Conservation (phyloP, 2,329 filamentous ascomycete species). For the Clarireedia sp. region DNA sequence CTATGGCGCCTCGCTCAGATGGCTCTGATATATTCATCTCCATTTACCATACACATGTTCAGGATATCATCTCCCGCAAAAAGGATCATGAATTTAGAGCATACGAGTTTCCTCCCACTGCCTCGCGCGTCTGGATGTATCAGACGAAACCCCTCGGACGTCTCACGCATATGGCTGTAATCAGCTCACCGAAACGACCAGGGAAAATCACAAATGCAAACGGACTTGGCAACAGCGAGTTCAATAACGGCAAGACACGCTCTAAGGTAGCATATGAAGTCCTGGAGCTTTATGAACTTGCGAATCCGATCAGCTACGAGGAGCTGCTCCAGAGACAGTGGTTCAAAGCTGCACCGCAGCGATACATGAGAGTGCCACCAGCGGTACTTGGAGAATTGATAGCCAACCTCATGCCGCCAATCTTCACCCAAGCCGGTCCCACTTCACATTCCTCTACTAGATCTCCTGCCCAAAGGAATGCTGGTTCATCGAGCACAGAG, state of each 20-base stretch:
- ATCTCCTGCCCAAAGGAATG: background rate
- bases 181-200: conserved; percentile 39
- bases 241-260: conserved; percentile 16
- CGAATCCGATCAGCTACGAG: conserved; percentile 46
- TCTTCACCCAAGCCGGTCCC: conserved; percentile 33
- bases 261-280: conserved; percentile 41
- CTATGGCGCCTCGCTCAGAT: conserved; percentile 40
- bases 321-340: conserved; percentile 49
- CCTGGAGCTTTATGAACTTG: conserved; percentile 52
- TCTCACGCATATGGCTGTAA: conserved; percentile 51
- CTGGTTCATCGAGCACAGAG: conserved; percentile 20
- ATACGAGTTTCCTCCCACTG: conserved; percentile 46
- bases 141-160: conserved; percentile 38
- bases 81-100: conserved; percentile 48
- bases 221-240: conserved; percentile 45
- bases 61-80: conserved; percentile 40
- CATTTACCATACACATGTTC: conserved; percentile 39
- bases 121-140: conserved; percentile 57
- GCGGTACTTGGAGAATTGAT: conserved; percentile 50
- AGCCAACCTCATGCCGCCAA: conserved; percentile 46
- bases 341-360: conserved; percentile 42
- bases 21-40: conserved; percentile 48
- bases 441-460: background rate
- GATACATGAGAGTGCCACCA: conserved; percentile 47
- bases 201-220: conserved; percentile 38